Conservation (phyloP, 345 rosid genomes). For the Noccaea caerulescens region DNA sequence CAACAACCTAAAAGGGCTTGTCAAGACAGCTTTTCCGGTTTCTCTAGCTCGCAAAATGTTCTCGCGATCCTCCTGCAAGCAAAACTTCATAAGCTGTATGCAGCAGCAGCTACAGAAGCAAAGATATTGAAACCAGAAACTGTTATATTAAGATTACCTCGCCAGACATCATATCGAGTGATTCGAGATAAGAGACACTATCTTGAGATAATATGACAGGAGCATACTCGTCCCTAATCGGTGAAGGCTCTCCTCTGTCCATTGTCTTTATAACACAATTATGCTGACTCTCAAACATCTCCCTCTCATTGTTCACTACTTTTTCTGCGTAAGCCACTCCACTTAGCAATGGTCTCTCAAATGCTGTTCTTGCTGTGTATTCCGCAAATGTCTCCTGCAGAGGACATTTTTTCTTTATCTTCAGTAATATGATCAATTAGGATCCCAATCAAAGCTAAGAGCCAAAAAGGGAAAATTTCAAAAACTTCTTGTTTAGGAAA, state of each 20-base stretch:
- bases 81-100: background rate
- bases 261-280: slow-evolving; percentile 91
- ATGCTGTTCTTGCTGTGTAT: slow-evolving; percentile 93
- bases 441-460: slow-evolving; percentile 6
- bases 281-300: slow-evolving; percentile 80
- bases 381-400: slow-evolving; percentile 94
- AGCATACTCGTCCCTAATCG: slow-evolving; percentile 90
- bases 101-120: background rate
- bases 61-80: slow-evolving; percentile 84
- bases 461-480: background rate
- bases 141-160: slow-evolving; percentile 55
- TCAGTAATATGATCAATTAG: background rate
- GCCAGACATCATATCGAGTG: slow-evolving; percentile 99
- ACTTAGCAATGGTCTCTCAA: slow-evolving; percentile 91
- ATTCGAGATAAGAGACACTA: slow-evolving; percentile 84
- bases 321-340: slow-evolving; percentile 94
- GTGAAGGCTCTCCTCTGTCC: slow-evolving; percentile 78
- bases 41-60: slow-evolving; percentile 88
- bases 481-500: background rate
- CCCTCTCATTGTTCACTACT: slow-evolving; percentile 70
- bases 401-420: background rate
- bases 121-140: slow-evolving; percentile 8
- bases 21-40: slow-evolving; percentile 94
- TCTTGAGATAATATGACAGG: slow-evolving; percentile 95
- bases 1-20: slow-evolving; percentile 86